These are phyloP conservation scores for Candida ovalis DNA, from an alignment of 805 yeast genomes.

Conservation along the genomic window DNA sequence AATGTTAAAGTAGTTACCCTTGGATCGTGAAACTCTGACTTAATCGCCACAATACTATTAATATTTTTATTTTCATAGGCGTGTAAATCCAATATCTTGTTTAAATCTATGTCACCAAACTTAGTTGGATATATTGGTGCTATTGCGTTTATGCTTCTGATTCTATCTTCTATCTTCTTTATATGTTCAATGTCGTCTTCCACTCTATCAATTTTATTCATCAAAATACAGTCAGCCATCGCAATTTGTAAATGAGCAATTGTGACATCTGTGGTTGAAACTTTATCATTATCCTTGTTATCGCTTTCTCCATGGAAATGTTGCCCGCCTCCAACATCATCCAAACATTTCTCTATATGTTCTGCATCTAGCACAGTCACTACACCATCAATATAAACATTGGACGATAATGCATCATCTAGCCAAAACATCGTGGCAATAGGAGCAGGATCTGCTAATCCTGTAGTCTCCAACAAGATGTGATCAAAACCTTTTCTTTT, in stretches of 20 bases:
- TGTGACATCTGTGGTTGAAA: slow-evolving; percentile 33
- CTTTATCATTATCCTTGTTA: slow-evolving; percentile 28
- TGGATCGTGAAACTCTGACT: slow-evolving; percentile 42
- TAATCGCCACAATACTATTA: slow-evolving; percentile 16
- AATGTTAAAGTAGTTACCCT: slow-evolving; percentile 52
- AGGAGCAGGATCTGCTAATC: slow-evolving; percentile 97
- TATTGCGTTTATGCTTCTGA: slow-evolving; percentile 57
- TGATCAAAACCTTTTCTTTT: slow-evolving; percentile 72
- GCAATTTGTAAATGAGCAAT: slow-evolving; percentile 91
- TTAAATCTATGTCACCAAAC: slow-evolving; percentile 72
- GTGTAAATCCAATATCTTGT: slow-evolving; percentile 67
- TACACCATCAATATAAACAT: slow-evolving; percentile 87
- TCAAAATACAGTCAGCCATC: slow-evolving; percentile 74
- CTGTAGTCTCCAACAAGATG: slow-evolving; percentile 91
- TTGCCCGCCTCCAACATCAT: slow-evolving; percentile 63
- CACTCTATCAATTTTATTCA: slow-evolving; percentile 73
- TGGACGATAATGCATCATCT: slow-evolving; percentile 81
- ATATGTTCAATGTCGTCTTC: slow-evolving; percentile 21
- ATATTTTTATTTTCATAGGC: slow-evolving; percentile 56
- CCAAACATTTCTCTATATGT: slow-evolving; percentile 61
- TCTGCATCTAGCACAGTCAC: slow-evolving; percentile 80
- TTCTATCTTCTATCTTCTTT: slow-evolving; percentile 24
- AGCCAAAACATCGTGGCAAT: slow-evolving; percentile 97
- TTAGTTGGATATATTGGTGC: slow-evolving; percentile 66
- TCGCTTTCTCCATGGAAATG: slow-evolving; percentile 53